These are phyloP conservation scores for Golubevia sp. DNA, from an alignment of 1,284 basidiomycete genomes.

Conservation along the genomic window DNA sequence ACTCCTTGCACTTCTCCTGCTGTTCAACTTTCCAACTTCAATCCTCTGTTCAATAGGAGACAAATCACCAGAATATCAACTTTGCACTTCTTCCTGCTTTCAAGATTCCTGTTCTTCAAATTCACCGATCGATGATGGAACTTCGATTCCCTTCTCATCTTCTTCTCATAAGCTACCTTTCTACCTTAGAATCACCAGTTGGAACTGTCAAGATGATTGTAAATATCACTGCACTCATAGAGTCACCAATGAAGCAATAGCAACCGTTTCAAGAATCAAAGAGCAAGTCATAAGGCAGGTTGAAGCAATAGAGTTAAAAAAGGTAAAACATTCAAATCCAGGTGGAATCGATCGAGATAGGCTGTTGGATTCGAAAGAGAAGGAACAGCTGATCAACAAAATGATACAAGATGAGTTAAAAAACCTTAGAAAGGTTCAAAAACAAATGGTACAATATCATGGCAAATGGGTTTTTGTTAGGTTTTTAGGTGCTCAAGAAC, in stretches of 20 bases:
- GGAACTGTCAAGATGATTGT: constrained; percentile 86
- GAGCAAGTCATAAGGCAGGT: constrained; percentile 50
- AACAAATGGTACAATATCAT: constrained; percentile 64
- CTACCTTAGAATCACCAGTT: constrained; percentile 65
- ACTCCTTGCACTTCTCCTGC: constrained; percentile 66
- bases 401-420: no score
- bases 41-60: constrained; percentile 65
- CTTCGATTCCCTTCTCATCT: constrained; percentile 13
- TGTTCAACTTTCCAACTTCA: constrained; percentile 64
- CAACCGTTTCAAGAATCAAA: constrained; percentile 32
- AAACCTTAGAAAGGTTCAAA: constrained; percentile 37
- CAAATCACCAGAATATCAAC: constrained; percentile 67
- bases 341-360: constrained; percentile 8
- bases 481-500: constrained; percentile 80
- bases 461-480: constrained; percentile 81
- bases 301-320: constrained; percentile 1
- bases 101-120: constrained; percentile 43
- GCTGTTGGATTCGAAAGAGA: constrained; percentile 15
- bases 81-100: constrained; percentile 60
- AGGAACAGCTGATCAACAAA: neutral
- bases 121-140: constrained; percentile 45
- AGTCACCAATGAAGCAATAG: constrained; percentile 72
- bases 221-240: constrained; percentile 85
- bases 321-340: neutral
- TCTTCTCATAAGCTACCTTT: constrained; percentile 64